These are phyloP conservation scores for Austroboletus olivaceoglutinosus DNA, from an alignment of 1,284 basidiomycete species.

Conservation along the genomic window DNA sequence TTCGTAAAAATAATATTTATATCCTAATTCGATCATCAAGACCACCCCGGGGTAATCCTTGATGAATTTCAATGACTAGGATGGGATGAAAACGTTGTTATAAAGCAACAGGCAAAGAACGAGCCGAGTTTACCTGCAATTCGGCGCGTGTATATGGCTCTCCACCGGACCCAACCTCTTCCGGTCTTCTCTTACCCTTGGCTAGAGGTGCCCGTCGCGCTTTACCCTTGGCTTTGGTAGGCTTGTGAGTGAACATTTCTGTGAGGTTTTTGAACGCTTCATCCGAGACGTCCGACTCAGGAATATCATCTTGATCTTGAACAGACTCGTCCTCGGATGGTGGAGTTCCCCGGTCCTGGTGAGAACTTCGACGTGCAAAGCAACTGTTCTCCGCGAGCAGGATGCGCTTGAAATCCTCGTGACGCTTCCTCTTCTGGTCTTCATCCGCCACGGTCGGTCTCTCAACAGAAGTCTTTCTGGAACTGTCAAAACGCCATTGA, in stretches of 20 bases:
- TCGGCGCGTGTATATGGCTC: slow-evolving; percentile 81
- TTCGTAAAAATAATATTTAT: slow-evolving; percentile 87
- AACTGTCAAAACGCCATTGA: slow-evolving; percentile 39
- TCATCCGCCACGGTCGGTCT: slow-evolving; percentile 10
- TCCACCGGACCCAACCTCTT: slow-evolving; percentile 73
- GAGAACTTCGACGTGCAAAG: slow-evolving; percentile 19
- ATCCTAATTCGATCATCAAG: slow-evolving; percentile 85
- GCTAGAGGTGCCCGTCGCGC: slow-evolving; percentile 11
- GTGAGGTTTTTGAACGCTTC: slow-evolving; percentile 48
- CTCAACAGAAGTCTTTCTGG: slow-evolving; percentile 21
- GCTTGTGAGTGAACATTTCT: slow-evolving; percentile 46
- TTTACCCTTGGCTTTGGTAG: slow-evolving; percentile 34
- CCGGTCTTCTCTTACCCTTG: slow-evolving; percentile 41
- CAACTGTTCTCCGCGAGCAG: slow-evolving; percentile 49
- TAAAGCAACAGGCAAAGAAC: not conserved
- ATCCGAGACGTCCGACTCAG: slow-evolving; percentile 44
- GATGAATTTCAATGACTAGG: slow-evolving; percentile 56
- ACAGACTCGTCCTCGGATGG: slow-evolving; percentile 22
- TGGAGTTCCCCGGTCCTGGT: slow-evolving; percentile 3
- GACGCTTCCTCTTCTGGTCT: slow-evolving; percentile 31
- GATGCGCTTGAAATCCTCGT: slow-evolving; percentile 55
- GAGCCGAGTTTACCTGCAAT: slow-evolving; percentile 55
- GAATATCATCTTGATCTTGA: slow-evolving; percentile 26
- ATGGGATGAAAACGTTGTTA: slow-evolving; percentile 1
- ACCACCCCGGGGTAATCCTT: slow-evolving; percentile 71